phyloP scores from a whole-genome alignment of 495 filamentous ascomycete genomes.

The Neurospora sp. region DNA sequence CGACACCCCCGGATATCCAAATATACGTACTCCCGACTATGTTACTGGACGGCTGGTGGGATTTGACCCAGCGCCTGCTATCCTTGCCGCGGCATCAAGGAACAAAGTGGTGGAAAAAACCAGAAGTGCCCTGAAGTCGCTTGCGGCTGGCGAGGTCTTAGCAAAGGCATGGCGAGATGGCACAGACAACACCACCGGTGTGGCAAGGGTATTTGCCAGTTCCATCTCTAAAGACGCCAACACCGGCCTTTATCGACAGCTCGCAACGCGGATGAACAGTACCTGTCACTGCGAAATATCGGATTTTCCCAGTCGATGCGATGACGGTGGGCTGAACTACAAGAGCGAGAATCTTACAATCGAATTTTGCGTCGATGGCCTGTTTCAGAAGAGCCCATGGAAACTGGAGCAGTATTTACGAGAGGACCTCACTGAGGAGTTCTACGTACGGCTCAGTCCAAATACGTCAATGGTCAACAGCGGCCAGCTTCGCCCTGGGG shows the following conservation, averaged over 20 bases:
- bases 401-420: background rate
- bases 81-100: background rate
- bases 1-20: background rate
- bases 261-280: conserved; percentile 4
- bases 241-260: background rate
- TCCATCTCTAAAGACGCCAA: background rate
- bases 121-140: background rate
- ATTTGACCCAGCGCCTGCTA: background rate
- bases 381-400: background rate
- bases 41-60: background rate
- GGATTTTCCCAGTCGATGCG: background rate
- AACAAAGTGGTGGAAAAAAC: background rate
- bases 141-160: background rate
- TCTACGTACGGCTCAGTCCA: background rate
- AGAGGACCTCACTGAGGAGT: background rate
- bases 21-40: background rate
- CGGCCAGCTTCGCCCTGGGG: background rate
- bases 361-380: background rate
- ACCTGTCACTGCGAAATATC: background rate
- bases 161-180: background rate
- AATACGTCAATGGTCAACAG: background rate
- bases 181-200: background rate
- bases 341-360: background rate
- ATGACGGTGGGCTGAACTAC: background rate
- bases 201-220: background rate